Evolutionary conservation across 306 rosid species (phyloP).

Genomic region (Ormosia semicastrata): DNA sequence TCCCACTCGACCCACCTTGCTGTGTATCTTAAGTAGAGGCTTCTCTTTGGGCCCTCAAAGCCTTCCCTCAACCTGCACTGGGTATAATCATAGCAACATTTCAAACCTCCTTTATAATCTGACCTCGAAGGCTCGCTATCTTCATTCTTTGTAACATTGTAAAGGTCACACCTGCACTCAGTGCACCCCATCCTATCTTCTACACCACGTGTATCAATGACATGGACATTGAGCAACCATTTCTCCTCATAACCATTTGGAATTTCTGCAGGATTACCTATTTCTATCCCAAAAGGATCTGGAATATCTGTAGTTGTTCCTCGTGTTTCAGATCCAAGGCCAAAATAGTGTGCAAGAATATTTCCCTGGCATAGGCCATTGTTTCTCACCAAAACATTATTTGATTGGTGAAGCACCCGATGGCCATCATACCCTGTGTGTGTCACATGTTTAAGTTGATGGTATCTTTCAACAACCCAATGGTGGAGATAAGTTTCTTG

Average conservation of each 20-base stretch:
- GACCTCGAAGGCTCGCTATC: conserved; percentile 31
- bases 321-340: conserved; percentile 58
- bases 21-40: conserved; percentile 50
- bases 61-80: conserved; percentile 51
- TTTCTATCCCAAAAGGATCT: conserved; percentile 52
- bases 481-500: conserved; percentile 65
- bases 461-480: conserved; percentile 37
- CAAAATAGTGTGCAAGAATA: conserved; percentile 37
- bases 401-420: background rate
- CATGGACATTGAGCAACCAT: conserved; percentile 64
- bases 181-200: conserved; percentile 49
- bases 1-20: conserved; percentile 63
- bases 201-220: conserved; percentile 55
- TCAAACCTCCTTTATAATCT: conserved; percentile 48
- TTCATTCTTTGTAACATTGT: conserved; percentile 40
- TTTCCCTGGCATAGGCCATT: conserved; percentile 43
- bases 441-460: conserved; percentile 1
- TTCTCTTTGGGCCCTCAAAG: no score
- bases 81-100: conserved; percentile 47
- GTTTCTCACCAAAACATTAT: conserved; percentile 23
- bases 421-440: background rate
- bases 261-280: conserved; percentile 44
- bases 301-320: conserved; percentile 42
- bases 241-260: conserved; percentile 55
- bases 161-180: conserved; percentile 58